Base-by-base conservation (phyloP, 305 asterid genomes). In the Solanum chacoense region DNA sequence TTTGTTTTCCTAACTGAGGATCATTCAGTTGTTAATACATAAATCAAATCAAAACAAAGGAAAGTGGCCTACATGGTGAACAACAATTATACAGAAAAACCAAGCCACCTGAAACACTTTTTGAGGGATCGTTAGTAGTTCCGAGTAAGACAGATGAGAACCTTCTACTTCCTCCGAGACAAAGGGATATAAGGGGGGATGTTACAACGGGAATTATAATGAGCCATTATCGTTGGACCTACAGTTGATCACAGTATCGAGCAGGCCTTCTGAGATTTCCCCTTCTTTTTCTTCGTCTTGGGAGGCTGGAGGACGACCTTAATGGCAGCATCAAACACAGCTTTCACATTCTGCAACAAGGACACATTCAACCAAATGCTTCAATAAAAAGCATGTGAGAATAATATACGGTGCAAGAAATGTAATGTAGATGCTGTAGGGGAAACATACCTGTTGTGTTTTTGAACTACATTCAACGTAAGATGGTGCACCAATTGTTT, bases 41-140 rank as follows among this genome's bases (percentile, higher is more conserved):
- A 92, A 93, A 32, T 32, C 45, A 84, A 84, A 84, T 90, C 90
- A 90, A 92, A 92, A 88, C 86, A 89, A 94, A 93, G 93, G 92
- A 90, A 75, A 93, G 93, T 90, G 94, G 93, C 94, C 94, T 92
- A 89, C 93, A 89, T 63, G 80, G 86, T 83, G 73, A 86, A 91
- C 88, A 87, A 77, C 88, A 89, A 90, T 89, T 85, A 92, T 85
- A 87, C 88, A 90, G 69, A 89, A 50, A 75, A 90, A 91, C 88
- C 88, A 87, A 92, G 91, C 94, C 94, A 86, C 94, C 89, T 45
- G 87, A 90, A 76, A 89, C 91, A 67, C 16, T 67, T 85, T 94
- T 11, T 89, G 90, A 79, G 90, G 77, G 91, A 92, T 91, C 85
- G 87, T 91, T 89, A 88, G 90, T 87, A 90, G 89, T 90, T 90